These are phyloP conservation scores for Rhytidhysteron rufulum DNA, from an alignment of 2,329 filamentous ascomycete species.

Conservation along the genomic window DNA sequence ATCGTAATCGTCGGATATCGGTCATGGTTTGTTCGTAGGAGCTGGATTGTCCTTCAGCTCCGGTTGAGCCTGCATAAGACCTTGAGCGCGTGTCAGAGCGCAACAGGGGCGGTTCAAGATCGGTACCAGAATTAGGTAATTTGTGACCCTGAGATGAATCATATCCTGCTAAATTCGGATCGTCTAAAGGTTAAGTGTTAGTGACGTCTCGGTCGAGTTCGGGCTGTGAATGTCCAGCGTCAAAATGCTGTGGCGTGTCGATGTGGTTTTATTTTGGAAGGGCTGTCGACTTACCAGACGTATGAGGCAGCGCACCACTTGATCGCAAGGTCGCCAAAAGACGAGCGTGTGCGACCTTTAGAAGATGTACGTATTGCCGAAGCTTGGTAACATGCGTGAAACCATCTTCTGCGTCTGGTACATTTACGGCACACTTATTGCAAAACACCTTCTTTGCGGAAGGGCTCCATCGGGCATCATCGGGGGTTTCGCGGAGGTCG, in stretches of 20 bases:
- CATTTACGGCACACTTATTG: slow-evolving; percentile 58
- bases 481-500: slow-evolving; percentile 65
- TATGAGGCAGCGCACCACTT: slow-evolving; percentile 74
- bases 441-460: slow-evolving; percentile 70
- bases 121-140: slow-evolving; percentile 44
- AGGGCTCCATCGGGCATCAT: slow-evolving; percentile 68
- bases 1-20: slow-evolving; percentile 86
- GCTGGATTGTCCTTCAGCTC: slow-evolving; percentile 53
- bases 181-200: slow-evolving; percentile 48
- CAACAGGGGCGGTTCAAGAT: slow-evolving; percentile 51
- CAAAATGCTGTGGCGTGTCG: slow-evolving; percentile 19
- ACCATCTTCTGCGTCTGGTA: slow-evolving; percentile 54
- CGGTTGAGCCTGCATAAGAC: slow-evolving; percentile 61
- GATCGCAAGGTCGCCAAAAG: slow-evolving; percentile 81
- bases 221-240: slow-evolving; percentile 27
- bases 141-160: slow-evolving; percentile 63
- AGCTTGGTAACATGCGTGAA: slow-evolving; percentile 79
- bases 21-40: slow-evolving; percentile 95
- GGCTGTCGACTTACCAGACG: slow-evolving; percentile 50
- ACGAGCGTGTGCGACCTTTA: slow-evolving; percentile 86
- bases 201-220: slow-evolving; percentile 20
- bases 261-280: slow-evolving; percentile 1
- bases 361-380: slow-evolving; percentile 89
- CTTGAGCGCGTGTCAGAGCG: slow-evolving; percentile 68
- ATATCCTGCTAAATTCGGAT: slow-evolving; percentile 64